phyloP scores from a whole-genome alignment of 2,329 filamentous ascomycete species.

The Fusarium sp. region DNA sequence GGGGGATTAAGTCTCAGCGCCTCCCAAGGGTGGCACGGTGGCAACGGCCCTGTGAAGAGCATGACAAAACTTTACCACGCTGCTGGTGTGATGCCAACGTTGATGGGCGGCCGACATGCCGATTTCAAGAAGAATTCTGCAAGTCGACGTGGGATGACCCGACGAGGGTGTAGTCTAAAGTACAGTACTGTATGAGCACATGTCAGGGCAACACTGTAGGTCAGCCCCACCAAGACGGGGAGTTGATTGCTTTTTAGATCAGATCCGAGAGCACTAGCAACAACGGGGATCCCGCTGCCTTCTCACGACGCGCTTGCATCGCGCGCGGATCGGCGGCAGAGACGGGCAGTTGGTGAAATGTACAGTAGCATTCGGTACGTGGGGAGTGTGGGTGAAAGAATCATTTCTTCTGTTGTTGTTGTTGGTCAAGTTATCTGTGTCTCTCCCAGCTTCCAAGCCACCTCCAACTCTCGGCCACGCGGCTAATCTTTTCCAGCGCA shows the following conservation, averaged over 20 bases:
- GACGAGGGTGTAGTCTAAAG: constrained; percentile 8
- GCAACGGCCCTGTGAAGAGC: constrained; percentile 13
- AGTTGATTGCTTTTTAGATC: constrained; percentile 33
- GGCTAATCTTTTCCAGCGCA: constrained; percentile 68
- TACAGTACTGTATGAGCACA: constrained; percentile 10
- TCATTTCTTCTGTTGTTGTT: constrained; percentile 30
- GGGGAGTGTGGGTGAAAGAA: constrained; percentile 13
- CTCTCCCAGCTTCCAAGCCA: constrained; percentile 76
- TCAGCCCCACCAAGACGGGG: constrained; percentile 39
- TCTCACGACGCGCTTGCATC: constrained; percentile 23
- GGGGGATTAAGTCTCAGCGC: constrained; percentile 17
- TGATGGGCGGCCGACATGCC: constrained; percentile 27
- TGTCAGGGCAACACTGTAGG: constrained; percentile 13
- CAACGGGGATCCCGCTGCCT: constrained; percentile 23
- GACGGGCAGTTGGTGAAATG: constrained; percentile 11
- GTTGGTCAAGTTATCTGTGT: constrained; percentile 44
- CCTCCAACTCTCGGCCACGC: constrained; percentile 70
- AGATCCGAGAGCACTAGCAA: constrained; percentile 21
- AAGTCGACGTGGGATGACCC: constrained; percentile 9
- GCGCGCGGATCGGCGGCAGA: constrained; percentile 18
- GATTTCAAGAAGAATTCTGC: constrained; percentile 3
- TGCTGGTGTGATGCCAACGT: constrained; percentile 9
- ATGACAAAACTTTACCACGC: constrained; percentile 1
- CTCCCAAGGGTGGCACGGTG: constrained; percentile 20
- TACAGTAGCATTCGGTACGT: background rate